These are phyloP conservation scores for Durotheca rogersii DNA, from an alignment of 495 filamentous ascomycete species.

Conservation along the genomic window DNA sequence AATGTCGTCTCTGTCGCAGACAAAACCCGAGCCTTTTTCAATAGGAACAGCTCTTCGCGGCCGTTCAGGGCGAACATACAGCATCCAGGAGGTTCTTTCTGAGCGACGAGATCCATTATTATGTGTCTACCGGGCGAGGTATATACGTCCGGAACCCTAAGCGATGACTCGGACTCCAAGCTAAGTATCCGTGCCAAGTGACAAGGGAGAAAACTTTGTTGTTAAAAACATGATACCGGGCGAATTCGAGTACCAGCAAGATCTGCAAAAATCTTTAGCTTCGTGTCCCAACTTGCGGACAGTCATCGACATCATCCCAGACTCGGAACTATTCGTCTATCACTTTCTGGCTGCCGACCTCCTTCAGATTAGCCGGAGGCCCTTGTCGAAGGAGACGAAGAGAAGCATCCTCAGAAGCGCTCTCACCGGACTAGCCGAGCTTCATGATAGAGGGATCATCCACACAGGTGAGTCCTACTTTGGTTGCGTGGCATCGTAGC, in stretches of 20 bases:
- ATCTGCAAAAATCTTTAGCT: slow-evolving; percentile 5
- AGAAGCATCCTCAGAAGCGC: slow-evolving; percentile 15
- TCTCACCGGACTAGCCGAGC: slow-evolving; percentile 3
- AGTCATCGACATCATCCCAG: slow-evolving; percentile 3
- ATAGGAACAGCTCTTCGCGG: slow-evolving; percentile 24
- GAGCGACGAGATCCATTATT: slow-evolving; percentile 23
- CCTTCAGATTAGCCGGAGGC: slow-evolving; percentile 11
- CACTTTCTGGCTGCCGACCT: slow-evolving; percentile 7
- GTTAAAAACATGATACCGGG: slow-evolving; percentile 12
- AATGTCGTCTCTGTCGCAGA: too few relatives aligned
- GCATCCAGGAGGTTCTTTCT: slow-evolving; percentile 27
- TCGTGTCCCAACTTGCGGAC: slow-evolving; percentile 7
- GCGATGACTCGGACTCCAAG: not conserved
- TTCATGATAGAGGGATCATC: slow-evolving; percentile 12
- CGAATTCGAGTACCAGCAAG: slow-evolving; percentile 4
- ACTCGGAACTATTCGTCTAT: slow-evolving; percentile 9
- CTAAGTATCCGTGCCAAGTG: slow-evolving; percentile 4
- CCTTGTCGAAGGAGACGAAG: slow-evolving; percentile 1
- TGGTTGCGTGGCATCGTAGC: too few relatives aligned
- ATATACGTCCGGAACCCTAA: slow-evolving; percentile 1
- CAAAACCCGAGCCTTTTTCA: slow-evolving; percentile 19
- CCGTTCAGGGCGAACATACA: slow-evolving; percentile 23
- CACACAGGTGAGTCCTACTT: not conserved
- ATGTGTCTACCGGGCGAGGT: slow-evolving; percentile 34
- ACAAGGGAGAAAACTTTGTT: slow-evolving; percentile 2